Evolutionary conservation across 2,329 filamentous ascomycete species (phyloP), one percentile per base, ranked within the genome.

Genomic region (Colletotrichum truncatum): DNA sequence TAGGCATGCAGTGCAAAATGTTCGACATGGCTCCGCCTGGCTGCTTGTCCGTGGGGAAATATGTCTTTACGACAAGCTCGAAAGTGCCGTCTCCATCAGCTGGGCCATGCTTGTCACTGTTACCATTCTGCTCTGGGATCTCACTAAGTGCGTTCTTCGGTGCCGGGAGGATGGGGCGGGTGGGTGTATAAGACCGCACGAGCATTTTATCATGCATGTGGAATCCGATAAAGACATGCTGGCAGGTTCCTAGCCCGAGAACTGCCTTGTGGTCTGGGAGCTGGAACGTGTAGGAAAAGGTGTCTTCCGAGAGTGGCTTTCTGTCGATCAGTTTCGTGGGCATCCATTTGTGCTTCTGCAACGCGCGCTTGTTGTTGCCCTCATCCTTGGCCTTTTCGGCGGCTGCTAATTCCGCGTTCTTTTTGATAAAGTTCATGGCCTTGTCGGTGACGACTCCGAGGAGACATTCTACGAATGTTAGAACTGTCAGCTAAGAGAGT

Each of bases 21-120:
- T 85, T 85, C 41, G 77, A 81, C 74, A 87, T 79, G 9, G 84
- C 83, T n/a, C 84, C 84, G 12, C 84, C 84, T 1, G 84, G 84
- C 67, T 85, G 81, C 2, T 74, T 73, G 1, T 74, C 67, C 36
- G 74, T 77, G 0, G 84, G 83, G 59, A 82, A 84, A 69, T 87
- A 86, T 1, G 83, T 85, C 68, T 87, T 85, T 36, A 85, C 76
- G 0, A 80, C 78, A 2, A 85, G 75, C 16, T 85, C 76, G 67
- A 85, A 85, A 1, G 78, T 83, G 4, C 80, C 80, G 46, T 80
- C 73, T 21, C 79, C 75, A 52, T 82, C 74, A 2, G 1, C 30
- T 2, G 45, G 4, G 32, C 25, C 25, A 5, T 51, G 45, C 18
- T 53, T 41, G 21, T 14, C 3, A 3, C 25, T 34, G 1, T 52